Evolutionary conservation across 768 basidiomycete genomes (phyloP), one percentile per base, ranked within the genome.

Genomic region (Exidia glandulosa): DNA sequence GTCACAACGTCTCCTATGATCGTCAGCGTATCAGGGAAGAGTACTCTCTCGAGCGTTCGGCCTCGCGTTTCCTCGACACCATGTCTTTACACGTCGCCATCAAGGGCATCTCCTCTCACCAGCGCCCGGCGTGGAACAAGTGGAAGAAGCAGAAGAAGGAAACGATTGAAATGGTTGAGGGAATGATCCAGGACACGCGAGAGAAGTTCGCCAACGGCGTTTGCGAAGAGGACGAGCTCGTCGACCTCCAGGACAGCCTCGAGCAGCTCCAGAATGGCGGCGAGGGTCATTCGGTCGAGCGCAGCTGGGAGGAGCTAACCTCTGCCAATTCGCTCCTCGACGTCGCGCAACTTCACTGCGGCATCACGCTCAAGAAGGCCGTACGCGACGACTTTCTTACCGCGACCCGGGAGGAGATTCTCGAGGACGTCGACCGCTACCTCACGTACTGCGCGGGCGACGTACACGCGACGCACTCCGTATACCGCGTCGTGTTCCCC

Each of bases 1-100:
- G 96, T 2, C 96, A 99, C 72, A 96, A 96, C 67, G 86, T 98
- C 47, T 89, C 93, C 1, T 98, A 93, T 70, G 96, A 99, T 71
- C 83, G 94, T 19, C 86, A 83, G 16, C 81, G 94, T 12, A 75
- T 95, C 33, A 69, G 71, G 32, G 89, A 95, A 63, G 96, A 99
- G 70, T 98, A 98, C 69, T 74, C 74, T 63, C 68, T 95, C 5
- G 65, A 73, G 2, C 78, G 80, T 1, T 88, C 87, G 0, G 72
- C 79, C 57, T 93, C 81, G 33, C 83, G 94, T 5, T 99, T 89
- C 69, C 71, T 97, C 56, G 95, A 98, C 70, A 99, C 95, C 0
- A 91, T 99, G 84, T 84, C 93, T 1, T 77, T 99, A 5, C 95
- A 99, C 69, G 87, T 94, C 57, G 92, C 96, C 9, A 87, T 93